phyloP scores from a whole-genome alignment of 2,329 filamentous ascomycete species.

The Pseudogymnoascus sp. region DNA sequence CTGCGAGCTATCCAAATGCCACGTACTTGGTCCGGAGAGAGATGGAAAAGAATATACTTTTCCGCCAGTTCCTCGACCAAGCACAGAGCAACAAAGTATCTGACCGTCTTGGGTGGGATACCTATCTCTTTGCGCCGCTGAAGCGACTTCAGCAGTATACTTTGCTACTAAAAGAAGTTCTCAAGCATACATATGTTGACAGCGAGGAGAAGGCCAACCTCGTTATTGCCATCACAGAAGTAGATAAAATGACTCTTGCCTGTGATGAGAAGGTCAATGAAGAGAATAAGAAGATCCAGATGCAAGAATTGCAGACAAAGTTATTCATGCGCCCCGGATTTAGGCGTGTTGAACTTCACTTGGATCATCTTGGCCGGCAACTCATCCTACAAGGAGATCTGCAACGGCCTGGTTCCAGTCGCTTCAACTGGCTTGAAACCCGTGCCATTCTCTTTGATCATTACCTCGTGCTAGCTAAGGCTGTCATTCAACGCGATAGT shows the following conservation, averaged over 20 bases:
- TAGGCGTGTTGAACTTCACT: slow-evolving; percentile 77
- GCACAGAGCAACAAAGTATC: slow-evolving; percentile 72
- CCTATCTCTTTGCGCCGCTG: slow-evolving; percentile 87
- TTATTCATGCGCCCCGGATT: slow-evolving; percentile 81
- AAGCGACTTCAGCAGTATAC: slow-evolving; percentile 87
- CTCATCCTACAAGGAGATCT: slow-evolving; percentile 84
- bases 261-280: slow-evolving; percentile 90
- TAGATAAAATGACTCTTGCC: slow-evolving; percentile 79
- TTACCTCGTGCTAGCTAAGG: slow-evolving; percentile 88
- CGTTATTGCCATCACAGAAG: slow-evolving; percentile 78
- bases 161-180: slow-evolving; percentile 72
- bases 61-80: slow-evolving; percentile 76
- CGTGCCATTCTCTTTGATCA: slow-evolving; percentile 94
- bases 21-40: slow-evolving; percentile 79
- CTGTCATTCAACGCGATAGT: slow-evolving; percentile 58
- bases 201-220: slow-evolving; percentile 86
- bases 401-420: slow-evolving; percentile 78
- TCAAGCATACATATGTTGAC: slow-evolving; percentile 75
- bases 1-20: slow-evolving; percentile 76
- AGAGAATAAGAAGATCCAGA: slow-evolving; percentile 80
- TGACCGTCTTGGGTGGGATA: slow-evolving; percentile 83
- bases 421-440: slow-evolving; percentile 89
- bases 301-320: slow-evolving; percentile 77
- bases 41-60: slow-evolving; percentile 74
- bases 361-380: slow-evolving; percentile 88